Percentiles rank a stretch among this genome's conserved stretches.
Evolutionary conservation across 192 early-diverging fungal species (phyloP).

Genomic region (Gryganskiella cystojenkinii): DNA sequence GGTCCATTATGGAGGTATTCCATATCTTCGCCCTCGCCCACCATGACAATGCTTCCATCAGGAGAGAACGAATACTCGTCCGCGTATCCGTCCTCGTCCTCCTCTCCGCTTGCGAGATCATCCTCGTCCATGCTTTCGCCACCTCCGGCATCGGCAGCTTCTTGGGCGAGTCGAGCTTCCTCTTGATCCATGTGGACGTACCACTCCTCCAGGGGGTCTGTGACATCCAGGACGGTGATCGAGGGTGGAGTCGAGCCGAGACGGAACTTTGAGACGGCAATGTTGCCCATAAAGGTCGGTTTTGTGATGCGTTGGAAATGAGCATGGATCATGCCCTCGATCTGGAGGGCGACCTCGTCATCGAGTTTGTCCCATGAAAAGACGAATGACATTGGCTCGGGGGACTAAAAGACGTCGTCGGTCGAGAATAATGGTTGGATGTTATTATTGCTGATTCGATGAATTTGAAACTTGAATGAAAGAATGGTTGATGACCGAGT

Average conservation of each 20-base stretch:
- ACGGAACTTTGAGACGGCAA: slow-evolving; percentile 71
- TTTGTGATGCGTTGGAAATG: slow-evolving; percentile 70
- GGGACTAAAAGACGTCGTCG: no score
- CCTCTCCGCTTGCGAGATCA: slow-evolving; percentile 31
- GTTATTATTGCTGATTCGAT: no score
- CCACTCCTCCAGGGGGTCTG: slow-evolving; percentile 82
- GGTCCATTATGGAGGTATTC: no score
- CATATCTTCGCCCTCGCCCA: slow-evolving; percentile 49
- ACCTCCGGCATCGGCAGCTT: slow-evolving; percentile 46
- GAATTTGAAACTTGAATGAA: no score
- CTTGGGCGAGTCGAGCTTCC: slow-evolving; percentile 45
- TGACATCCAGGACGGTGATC: slow-evolving; percentile 77
- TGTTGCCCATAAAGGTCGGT: slow-evolving; percentile 77
- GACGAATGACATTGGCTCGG: slow-evolving; percentile 69
- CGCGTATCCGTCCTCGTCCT: slow-evolving; percentile 23
- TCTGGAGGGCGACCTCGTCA: slow-evolving; percentile 68
- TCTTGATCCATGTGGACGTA: slow-evolving; percentile 71
- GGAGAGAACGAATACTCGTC: slow-evolving; percentile 33
- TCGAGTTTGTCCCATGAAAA: slow-evolving; percentile 79
- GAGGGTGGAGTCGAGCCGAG: slow-evolving; percentile 76
- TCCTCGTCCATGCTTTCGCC: slow-evolving; percentile 40
- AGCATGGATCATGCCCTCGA: slow-evolving; percentile 72
- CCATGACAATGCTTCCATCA: slow-evolving; percentile 40
- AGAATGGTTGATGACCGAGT: no score
- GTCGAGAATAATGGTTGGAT: no score